These are phyloP conservation scores for Pleodorina starrii DNA, from an alignment of 139 green algal genomes.

Conservation along the genomic window DNA sequence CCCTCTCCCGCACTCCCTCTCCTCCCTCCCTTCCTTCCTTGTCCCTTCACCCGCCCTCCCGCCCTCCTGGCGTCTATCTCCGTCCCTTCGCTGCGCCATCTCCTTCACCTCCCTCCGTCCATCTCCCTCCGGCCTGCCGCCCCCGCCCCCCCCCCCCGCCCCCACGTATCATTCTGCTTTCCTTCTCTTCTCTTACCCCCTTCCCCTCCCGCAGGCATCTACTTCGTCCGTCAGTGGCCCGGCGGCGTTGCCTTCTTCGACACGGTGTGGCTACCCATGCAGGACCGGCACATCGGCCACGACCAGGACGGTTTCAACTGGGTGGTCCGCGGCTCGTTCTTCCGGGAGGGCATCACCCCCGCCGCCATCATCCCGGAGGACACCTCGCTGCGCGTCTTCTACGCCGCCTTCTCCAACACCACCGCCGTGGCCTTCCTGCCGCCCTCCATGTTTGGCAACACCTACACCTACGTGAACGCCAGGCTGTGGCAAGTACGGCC, in stretches of 20 bases:
- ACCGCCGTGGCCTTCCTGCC: conserved; percentile 47
- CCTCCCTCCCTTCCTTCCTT: too few relatives aligned
- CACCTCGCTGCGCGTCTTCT: conserved; percentile 18
- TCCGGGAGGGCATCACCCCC: neutral
- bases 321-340: neutral
- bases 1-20: too few relatives aligned
- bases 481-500: conserved; percentile 35
- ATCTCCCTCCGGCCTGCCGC: too few relatives aligned
- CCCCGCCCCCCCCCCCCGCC: too few relatives aligned
- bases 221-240: conserved; percentile 54
- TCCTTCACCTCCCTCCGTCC: too few relatives aligned
- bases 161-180: too few relatives aligned
- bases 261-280: conserved; percentile 40
- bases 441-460: conserved; percentile 52
- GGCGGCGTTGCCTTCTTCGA: conserved; percentile 54
- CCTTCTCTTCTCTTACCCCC: too few relatives aligned
- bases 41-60: too few relatives aligned
- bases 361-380: neutral
- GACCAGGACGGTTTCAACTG: conserved; percentile 66
- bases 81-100: too few relatives aligned
- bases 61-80: too few relatives aligned
- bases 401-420: conserved; percentile 36
- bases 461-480: conserved; percentile 58
- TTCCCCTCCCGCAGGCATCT: conserved; percentile 60
- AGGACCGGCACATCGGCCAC: conserved; percentile 50